Conservation (phyloP, 1,139 yeast genomes). For the Debaryomycetaceae sp. region DNA sequence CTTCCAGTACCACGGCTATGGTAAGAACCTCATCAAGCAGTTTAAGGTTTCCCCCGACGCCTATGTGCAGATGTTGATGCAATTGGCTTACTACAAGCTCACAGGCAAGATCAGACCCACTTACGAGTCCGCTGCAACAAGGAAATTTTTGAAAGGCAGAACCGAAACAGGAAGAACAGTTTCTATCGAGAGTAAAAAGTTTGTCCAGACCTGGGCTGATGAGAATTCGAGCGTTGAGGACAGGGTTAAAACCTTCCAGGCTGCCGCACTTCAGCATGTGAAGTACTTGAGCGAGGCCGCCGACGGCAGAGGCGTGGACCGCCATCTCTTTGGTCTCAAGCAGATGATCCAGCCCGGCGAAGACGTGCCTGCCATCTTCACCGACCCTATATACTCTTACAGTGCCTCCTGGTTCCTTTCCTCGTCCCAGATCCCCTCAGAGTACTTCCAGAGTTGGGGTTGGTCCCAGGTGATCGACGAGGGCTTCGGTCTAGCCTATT, state of each 20-base stretch:
- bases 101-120: slow-evolving; percentile 85
- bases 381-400: slow-evolving; percentile 72
- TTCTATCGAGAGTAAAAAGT: slow-evolving; percentile 66
- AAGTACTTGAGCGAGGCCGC: slow-evolving; percentile 74
- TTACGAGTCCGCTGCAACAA: slow-evolving; percentile 93
- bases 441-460: slow-evolving; percentile 89
- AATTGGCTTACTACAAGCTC: slow-evolving; percentile 74
- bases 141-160: slow-evolving; percentile 85
- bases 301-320: slow-evolving; percentile 86
- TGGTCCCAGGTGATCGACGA: slow-evolving; percentile 95
- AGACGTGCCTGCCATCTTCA: slow-evolving; percentile 64
- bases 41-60: slow-evolving; percentile 78
- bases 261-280: slow-evolving; percentile 75
- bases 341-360: slow-evolving; percentile 63
- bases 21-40: slow-evolving; percentile 65
- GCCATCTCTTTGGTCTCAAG: slow-evolving; percentile 89
- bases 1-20: slow-evolving; percentile 70
- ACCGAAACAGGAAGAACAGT: slow-evolving; percentile 96
- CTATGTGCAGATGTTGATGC: slow-evolving; percentile 70
- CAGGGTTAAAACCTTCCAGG: slow-evolving; percentile 66
- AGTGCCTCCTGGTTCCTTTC: slow-evolving; percentile 84
- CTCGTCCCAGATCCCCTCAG: slow-evolving; percentile 87
- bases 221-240: slow-evolving; percentile 51
- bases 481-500: slow-evolving; percentile 92
- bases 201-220: slow-evolving; percentile 75